Evolutionary conservation across 2,329 filamentous ascomycete species (phyloP), one percentile per base, ranked within the genome.

Genomic region (Colletotrichum gloeosporioides): DNA sequence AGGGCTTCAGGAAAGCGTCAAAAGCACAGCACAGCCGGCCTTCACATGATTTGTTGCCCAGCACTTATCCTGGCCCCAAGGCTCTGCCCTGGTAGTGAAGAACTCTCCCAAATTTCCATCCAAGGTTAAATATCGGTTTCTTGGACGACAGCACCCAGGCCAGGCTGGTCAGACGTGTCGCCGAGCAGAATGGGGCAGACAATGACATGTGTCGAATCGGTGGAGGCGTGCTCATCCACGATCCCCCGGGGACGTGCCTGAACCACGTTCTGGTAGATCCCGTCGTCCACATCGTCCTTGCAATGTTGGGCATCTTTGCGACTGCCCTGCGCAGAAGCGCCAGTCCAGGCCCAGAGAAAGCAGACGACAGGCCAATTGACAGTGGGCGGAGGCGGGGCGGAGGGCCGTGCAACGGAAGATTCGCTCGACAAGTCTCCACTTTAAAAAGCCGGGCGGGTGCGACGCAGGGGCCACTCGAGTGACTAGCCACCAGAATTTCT

Each of bases 371-470:
- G 27, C 74, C 70, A 76, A 76, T 76, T 65, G 59, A 76, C 71
- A 64, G 49, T 22, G 59, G 36, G 71, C 71, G 65, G 71, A 74
- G 70, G 74, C 74, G 62, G 64, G 70, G 63, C 70, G 27, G 59
- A 64, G 73, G 69, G 57, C 69, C 73, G 73, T 75, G 69, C 73
- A 57, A 75, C 73, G 73, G 73, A 72, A 75, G 36, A 67, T 62
- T 62, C 66, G 68, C 36, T 72, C 69, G 62, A 63, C 29, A 10
- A 10, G n/a, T 6, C 4, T 8, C 71, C 64, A 53, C 39, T 64
- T 67, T 22, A 32, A 74, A 69, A 74, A 61, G 74, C 70, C 65
- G 64, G 64, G 34, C 65, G 70, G 70, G 59, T 76, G 65, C 22
- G 44, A 74, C 59, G 74, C 74, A 74, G 71, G 74, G 74, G 74